A percentile compares a stretch with the other conserved stretches of the same genome.
Evolutionary conservation across 805 yeast genomes (phyloP).

Genomic region (Blastobotrys terrestris): DNA sequence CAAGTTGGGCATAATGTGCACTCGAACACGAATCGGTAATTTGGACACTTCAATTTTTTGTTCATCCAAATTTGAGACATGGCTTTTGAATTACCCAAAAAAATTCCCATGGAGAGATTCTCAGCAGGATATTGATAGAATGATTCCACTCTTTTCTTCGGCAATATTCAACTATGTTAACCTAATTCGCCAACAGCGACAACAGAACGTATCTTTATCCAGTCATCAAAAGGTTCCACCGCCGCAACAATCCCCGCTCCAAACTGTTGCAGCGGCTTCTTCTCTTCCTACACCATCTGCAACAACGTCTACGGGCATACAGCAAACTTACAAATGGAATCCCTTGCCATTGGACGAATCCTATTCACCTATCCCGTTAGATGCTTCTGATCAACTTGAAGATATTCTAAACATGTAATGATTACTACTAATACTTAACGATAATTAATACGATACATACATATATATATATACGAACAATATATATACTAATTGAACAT

Average conservation of each 20-base stretch:
- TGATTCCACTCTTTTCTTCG: not conserved
- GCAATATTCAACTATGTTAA: not conserved
- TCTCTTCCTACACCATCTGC: not conserved
- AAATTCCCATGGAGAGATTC: not conserved
- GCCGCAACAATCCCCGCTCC: not conserved
- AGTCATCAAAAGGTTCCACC: not conserved
- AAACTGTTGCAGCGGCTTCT: not conserved
- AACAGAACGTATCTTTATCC: not conserved
- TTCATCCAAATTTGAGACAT: not conserved
- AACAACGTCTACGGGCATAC: not conserved
- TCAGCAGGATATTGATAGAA: not conserved
- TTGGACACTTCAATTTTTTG: not conserved
- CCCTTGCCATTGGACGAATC: not conserved
- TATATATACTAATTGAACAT: not conserved
- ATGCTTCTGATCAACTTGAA: not conserved
- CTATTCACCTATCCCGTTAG: not conserved
- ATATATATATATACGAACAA: no score
- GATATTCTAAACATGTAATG: not conserved
- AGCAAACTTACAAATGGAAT: not conserved
- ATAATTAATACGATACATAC: not conserved
- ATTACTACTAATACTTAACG: not conserved
- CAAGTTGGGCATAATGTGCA: not conserved
- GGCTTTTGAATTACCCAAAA: not conserved
- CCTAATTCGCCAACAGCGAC: not conserved
- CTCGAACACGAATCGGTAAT: not conserved